Percentiles rank a stretch among this genome's conserved stretches.
phyloP scores from a whole-genome alignment of 1,284 basidiomycete genomes.

The Mycosarcoma mackinlayi region DNA sequence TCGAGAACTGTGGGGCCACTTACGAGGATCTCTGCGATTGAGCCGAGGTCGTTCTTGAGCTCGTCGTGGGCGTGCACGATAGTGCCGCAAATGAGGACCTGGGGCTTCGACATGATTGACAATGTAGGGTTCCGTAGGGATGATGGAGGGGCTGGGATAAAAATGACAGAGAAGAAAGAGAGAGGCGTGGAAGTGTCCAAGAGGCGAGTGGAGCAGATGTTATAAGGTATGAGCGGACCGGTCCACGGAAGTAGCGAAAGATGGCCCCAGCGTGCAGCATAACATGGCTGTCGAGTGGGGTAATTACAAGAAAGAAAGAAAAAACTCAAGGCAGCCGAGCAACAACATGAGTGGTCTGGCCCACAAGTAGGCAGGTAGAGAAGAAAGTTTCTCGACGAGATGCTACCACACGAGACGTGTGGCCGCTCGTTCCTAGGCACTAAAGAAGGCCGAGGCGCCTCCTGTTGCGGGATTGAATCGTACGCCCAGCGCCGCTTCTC shows the following conservation, averaged over 20 bases:
- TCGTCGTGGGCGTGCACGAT: conserved; percentile 54
- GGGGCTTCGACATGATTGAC: conserved; percentile 51
- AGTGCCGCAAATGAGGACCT: conserved; percentile 56
- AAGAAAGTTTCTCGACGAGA: background rate
- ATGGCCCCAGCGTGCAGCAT: background rate
- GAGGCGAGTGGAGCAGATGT: conserved; percentile 1
- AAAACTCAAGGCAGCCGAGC: background rate
- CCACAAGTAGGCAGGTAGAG: too few species aligned
- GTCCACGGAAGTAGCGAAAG: background rate
- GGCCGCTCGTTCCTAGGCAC: too few species aligned
- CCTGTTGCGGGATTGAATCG: too few species aligned
- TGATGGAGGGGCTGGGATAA: background rate
- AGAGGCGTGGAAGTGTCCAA: too few species aligned
- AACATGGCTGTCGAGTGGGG: conserved; percentile 8
- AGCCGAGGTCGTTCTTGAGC: conserved; percentile 50
- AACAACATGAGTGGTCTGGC: background rate
- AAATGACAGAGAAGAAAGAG: conserved; percentile 1
- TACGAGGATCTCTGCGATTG: conserved; percentile 47
- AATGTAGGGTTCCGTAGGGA: background rate
- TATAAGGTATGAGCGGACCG: conserved; percentile 3
- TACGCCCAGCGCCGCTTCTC: conserved; percentile 3
- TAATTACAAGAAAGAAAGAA: background rate
- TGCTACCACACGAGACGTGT: background rate
- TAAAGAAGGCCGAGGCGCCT: too few species aligned
- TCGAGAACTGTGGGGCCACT: too few species aligned